Conservation (phyloP, 495 filamentous ascomycete genomes). For the Evansstolkia leycettana region DNA sequence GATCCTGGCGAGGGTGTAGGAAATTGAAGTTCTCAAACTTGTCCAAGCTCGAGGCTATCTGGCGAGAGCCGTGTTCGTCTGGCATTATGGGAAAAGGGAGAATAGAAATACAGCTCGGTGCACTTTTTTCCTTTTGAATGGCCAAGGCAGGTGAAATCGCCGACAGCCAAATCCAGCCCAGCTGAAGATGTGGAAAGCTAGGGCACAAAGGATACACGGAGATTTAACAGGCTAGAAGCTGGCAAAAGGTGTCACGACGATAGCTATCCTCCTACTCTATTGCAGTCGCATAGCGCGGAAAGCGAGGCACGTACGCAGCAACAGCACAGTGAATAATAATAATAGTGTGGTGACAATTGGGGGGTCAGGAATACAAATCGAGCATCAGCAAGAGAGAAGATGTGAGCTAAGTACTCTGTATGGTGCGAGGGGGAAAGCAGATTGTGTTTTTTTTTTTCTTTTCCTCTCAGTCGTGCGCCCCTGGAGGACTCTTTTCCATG, state of each 20-base stretch:
- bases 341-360: too few species aligned
- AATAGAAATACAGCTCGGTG: constrained; percentile 2
- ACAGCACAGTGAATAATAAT: constrained; percentile 4
- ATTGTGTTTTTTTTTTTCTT: too few species aligned
- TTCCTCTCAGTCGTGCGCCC: constrained; percentile 1
- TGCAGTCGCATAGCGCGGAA: constrained; percentile 17
- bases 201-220: constrained; percentile 6
- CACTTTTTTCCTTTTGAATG: constrained; percentile 3
- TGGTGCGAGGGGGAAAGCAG: too few species aligned
- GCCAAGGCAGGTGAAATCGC: neutral
- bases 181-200: constrained; percentile 5
- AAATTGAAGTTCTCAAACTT: constrained; percentile 35
- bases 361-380: too few species aligned
- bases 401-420: too few species aligned
- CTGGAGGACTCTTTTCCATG: too few species aligned
- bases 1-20: constrained; percentile 27
- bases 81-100: constrained; percentile 19
- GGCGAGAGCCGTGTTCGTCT: constrained; percentile 21
- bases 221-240: constrained; percentile 6
- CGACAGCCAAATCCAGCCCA: constrained; percentile 15
- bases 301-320: constrained; percentile 15
- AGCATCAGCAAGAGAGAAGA: too few species aligned
- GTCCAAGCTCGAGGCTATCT: constrained; percentile 21
- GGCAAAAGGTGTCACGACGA: constrained; percentile 11
- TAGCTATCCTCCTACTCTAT: constrained; percentile 7